Percentiles rank a stretch among this genome's conserved stretches.
Evolutionary conservation across 2,329 filamentous ascomycete species (phyloP).

Genomic region (Paraphaeosphaeria minitans): DNA sequence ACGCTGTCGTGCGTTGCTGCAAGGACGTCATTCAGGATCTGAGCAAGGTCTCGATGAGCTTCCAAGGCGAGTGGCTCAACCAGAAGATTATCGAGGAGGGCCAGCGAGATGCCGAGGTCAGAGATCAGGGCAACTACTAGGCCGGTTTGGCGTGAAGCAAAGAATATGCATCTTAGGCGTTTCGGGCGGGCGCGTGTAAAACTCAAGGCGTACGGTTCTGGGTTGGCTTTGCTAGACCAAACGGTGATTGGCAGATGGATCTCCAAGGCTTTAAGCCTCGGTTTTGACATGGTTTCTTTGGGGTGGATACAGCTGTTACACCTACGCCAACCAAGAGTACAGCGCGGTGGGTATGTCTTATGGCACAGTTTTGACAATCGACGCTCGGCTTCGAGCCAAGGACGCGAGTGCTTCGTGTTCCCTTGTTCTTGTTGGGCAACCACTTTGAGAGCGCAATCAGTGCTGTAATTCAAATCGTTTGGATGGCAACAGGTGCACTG

Average conservation of each 20-base stretch:
- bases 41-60: constrained; percentile 79
- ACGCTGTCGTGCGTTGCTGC: constrained; percentile 81
- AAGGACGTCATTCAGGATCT: constrained; percentile 82
- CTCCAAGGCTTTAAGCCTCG: background rate
- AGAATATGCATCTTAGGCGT: constrained; percentile 2
- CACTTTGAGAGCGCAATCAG: background rate
- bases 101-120: constrained; percentile 37
- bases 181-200: background rate
- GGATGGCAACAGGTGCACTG: background rate
- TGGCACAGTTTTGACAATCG: background rate
- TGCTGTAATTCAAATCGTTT: background rate
- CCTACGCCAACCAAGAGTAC: background rate
- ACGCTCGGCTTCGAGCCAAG: background rate
- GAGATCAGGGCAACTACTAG: constrained; percentile 39
- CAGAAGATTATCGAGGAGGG: constrained; percentile 45
- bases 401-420: background rate
- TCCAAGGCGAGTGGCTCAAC: constrained; percentile 74
- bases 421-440: background rate
- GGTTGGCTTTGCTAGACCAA: background rate
- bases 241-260: background rate
- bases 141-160: background rate
- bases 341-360: background rate
- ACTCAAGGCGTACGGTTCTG: background rate
- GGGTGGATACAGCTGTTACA: background rate
- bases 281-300: background rate